Percentiles rank a stretch among this genome's conserved stretches.
Evolutionary conservation across 148 eudicot species (phyloP).

Genomic region (Limonium bicolor): DNA sequence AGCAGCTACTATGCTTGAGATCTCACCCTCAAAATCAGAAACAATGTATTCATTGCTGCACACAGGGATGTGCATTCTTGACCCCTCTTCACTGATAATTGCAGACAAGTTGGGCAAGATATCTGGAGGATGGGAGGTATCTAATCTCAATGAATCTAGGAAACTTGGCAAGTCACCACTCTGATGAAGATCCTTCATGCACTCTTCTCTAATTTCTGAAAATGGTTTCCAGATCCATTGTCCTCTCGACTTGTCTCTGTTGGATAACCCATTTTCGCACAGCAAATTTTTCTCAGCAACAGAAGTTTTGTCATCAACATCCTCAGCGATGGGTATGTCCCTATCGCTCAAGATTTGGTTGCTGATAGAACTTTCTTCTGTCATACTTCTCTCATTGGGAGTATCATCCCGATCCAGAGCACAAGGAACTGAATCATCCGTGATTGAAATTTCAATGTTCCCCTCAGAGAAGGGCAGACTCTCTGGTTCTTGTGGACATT

Average conservation of each 20-base stretch:
- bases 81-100: conserved; percentile 52
- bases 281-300: conserved; percentile 11
- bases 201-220: conserved; percentile 32
- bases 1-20: conserved; percentile 81
- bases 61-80: conserved; percentile 71
- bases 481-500: conserved; percentile 6
- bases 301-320: conserved; percentile 6
- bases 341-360: conserved; percentile 11
- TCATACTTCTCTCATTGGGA: conserved; percentile 10
- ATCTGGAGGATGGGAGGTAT: conserved; percentile 18
- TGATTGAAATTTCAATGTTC: too few relatives aligned
- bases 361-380: conserved; percentile 11
- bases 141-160: conserved; percentile 24
- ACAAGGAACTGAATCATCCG: not conserved
- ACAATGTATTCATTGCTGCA: conserved; percentile 37
- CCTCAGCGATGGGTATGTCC: conserved; percentile 17
- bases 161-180: conserved; percentile 33
- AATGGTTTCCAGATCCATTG: conserved; percentile 50
- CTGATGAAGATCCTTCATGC: conserved; percentile 30
- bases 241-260: conserved; percentile 16
- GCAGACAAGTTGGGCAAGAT: conserved; percentile 22
- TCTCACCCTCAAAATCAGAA: conserved; percentile 76
- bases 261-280: conserved; percentile 11
- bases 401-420: not conserved
- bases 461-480: too few relatives aligned